Conservation (phyloP, 2,329 filamentous ascomycete genomes). For the Alternaria gansuensis region DNA sequence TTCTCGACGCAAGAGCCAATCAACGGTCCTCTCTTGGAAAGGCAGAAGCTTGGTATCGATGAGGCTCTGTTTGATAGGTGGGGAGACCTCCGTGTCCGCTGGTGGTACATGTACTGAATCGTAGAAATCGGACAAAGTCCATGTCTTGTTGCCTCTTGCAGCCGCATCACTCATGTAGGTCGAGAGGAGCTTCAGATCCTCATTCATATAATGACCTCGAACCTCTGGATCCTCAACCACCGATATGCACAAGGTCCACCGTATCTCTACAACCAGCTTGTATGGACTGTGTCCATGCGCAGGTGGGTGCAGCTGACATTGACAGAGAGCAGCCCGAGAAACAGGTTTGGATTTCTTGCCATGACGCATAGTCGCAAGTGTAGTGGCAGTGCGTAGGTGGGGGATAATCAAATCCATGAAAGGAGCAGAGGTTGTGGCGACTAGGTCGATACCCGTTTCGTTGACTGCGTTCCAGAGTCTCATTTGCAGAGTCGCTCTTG, state of each 20-base stretch:
- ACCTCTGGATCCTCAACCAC: slow-evolving; percentile 36
- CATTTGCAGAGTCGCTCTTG: slow-evolving; percentile 24
- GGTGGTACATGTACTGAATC: slow-evolving; percentile 71
- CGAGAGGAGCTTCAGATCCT: slow-evolving; percentile 40
- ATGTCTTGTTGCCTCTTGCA: slow-evolving; percentile 39
- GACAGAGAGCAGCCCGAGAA: slow-evolving; percentile 38
- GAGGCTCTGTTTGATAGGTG: slow-evolving; percentile 41
- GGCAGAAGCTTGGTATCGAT: slow-evolving; percentile 66
- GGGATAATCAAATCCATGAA: slow-evolving; percentile 31
- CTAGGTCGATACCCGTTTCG: slow-evolving; percentile 28
- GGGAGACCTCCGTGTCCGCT: slow-evolving; percentile 50
- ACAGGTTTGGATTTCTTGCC: slow-evolving; percentile 32
- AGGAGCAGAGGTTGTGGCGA: slow-evolving; percentile 28
- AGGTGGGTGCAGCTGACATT: slow-evolving; percentile 32
- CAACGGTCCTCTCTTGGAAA: slow-evolving; percentile 74
- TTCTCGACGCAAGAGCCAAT: slow-evolving; percentile 75
- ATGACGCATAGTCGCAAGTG: slow-evolving; percentile 28
- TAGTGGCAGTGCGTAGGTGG: slow-evolving; percentile 35
- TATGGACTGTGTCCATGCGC: slow-evolving; percentile 13
- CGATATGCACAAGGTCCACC: slow-evolving; percentile 43
- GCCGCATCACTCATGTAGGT: slow-evolving; percentile 33
- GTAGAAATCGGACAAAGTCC: slow-evolving; percentile 70
- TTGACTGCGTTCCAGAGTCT: slow-evolving; percentile 30
- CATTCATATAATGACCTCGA: slow-evolving; percentile 29
- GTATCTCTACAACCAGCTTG: slow-evolving; percentile 38